Base-by-base conservation (phyloP, 805 yeast genomes). In the Candida quercuum region DNA sequence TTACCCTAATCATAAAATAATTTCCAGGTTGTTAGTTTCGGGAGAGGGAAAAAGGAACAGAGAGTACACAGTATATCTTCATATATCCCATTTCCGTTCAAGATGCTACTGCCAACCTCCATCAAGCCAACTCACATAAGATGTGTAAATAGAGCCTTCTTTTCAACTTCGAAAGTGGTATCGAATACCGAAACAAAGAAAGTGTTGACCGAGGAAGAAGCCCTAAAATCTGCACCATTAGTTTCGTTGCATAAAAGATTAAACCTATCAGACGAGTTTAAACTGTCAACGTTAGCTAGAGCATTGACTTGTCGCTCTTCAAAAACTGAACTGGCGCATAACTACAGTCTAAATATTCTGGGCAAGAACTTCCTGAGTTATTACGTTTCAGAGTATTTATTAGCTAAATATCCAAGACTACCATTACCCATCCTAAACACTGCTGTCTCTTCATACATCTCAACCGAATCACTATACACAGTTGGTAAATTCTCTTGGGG, bases 361-460 rank as follows among this genome's bases (percentile, higher is more conserved):
- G 99, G 99, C 35, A 77, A 80, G 52, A 78, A 80, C 42, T 64
- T 93, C 34, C 64, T 93, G 42, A 75, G 81, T 11, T 86, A 79
- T 59, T 82, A 86, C 52, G 82, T 79, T 4, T 71, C 84, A 16
- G 95, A 87, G 59, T 66, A 83, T 49, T 66, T 91, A 41, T 64
- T 87, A 50, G 61, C 79, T 35, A 77, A 74, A 47, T 88, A 88
- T 59, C 99, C 99, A 37, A 76, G 99, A 57, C 70, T 93, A 35
- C 99, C 99, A 14, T 72, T 82, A 43, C 73, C 78, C 8, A 81
- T 89, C 20, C 72, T 87, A 39, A 76, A 80, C 49, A 77, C 80
- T 6, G 86, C 95, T 1, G 79, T 84, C 8, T 81, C 85, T 48
- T 73, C 93, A 1, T 85, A 78, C 56, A 72, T 84, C 54, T 85